Evolutionary conservation across 2,329 filamentous ascomycete species (phyloP).

Genomic region (Penicillium sp.): DNA sequence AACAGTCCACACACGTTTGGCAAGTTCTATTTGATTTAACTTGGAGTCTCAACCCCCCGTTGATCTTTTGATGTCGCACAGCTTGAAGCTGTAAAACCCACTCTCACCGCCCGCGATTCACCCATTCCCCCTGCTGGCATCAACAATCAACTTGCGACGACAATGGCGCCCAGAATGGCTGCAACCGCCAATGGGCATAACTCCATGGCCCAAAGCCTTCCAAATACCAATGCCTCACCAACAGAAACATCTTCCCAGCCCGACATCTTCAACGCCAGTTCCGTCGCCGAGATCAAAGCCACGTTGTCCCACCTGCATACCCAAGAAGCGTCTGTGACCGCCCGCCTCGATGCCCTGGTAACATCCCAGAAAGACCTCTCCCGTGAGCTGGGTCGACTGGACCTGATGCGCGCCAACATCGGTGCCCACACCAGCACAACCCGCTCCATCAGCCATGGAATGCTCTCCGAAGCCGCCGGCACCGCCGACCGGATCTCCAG

Average conservation of each 20-base stretch:
- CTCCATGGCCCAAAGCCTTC: neutral
- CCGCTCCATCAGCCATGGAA: slow-evolving; percentile 79
- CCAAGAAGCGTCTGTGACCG: slow-evolving; percentile 71
- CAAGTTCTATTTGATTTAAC: neutral
- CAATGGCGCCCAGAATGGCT: slow-evolving; percentile 15
- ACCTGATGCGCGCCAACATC: slow-evolving; percentile 82
- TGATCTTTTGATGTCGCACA: neutral
- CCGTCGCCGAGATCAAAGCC: slow-evolving; percentile 73
- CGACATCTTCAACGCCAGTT: slow-evolving; percentile 66
- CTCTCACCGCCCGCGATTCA: slow-evolving; percentile 14
- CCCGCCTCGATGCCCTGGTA: slow-evolving; percentile 71
- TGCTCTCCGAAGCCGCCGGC: slow-evolving; percentile 80
- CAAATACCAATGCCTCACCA: slow-evolving; percentile 3
- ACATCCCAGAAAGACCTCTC: slow-evolving; percentile 82
- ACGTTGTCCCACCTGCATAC: slow-evolving; percentile 71
- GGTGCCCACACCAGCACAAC: slow-evolving; percentile 83
- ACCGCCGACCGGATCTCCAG: slow-evolving; percentile 83
- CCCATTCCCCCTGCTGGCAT: slow-evolving; percentile 10
- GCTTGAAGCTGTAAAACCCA: slow-evolving; percentile 1
- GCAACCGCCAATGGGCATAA: slow-evolving; percentile 28
- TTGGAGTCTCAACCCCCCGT: neutral
- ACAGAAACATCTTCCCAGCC: slow-evolving; percentile 14
- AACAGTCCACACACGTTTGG: neutral
- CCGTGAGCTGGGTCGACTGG: slow-evolving; percentile 80
- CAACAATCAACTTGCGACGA: slow-evolving; percentile 7